Conservation (phyloP, 2,329 filamentous ascomycete species). For the Zymoseptoria crescenta region DNA sequence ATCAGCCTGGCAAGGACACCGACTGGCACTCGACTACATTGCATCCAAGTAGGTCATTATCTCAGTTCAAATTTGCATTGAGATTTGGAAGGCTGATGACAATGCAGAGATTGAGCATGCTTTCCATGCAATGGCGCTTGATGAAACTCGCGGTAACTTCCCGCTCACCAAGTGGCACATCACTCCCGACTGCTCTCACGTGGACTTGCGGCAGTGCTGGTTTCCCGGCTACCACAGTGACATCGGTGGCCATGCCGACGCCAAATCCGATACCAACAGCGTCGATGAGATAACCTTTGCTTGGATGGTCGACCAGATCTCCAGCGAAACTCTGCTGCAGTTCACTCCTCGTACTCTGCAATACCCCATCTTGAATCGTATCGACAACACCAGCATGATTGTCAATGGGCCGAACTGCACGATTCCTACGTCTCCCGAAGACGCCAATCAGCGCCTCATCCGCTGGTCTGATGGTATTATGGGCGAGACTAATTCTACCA, state of each 20-base stretch:
- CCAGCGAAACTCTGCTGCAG: slow-evolving; percentile 6
- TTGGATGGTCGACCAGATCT: slow-evolving; percentile 32
- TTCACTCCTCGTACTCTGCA: slow-evolving; percentile 9
- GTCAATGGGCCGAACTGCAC: slow-evolving; percentile 1
- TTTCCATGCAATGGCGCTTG: slow-evolving; percentile 47
- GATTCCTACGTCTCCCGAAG: slow-evolving; percentile 7
- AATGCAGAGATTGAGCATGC: slow-evolving; percentile 38
- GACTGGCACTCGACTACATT: slow-evolving; percentile 14
- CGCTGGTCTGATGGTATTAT: slow-evolving; percentile 12
- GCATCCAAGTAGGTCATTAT: slow-evolving; percentile 8
- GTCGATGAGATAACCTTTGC: slow-evolving; percentile 31
- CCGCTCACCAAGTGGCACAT: slow-evolving; percentile 41
- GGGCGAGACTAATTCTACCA: slow-evolving; percentile 5
- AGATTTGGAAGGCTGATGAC: neutral
- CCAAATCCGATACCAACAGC: slow-evolving; percentile 14
- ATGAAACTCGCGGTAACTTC: slow-evolving; percentile 44
- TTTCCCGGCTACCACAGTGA: slow-evolving; percentile 47
- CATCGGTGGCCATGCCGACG: slow-evolving; percentile 38
- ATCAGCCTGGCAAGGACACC: slow-evolving; percentile 9
- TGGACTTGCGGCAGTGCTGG: slow-evolving; percentile 43
- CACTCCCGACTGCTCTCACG: slow-evolving; percentile 10
- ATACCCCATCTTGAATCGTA: slow-evolving; percentile 11
- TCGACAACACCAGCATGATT: slow-evolving; percentile 3
- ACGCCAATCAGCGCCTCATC: slow-evolving; percentile 11
- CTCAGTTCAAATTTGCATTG: slow-evolving; percentile 1